A percentile compares a stretch with the other conserved stretches of the same genome.
Conservation (phyloP, 1,139 yeast genomes). For the Saccharomycopsis hybrid region DNA sequence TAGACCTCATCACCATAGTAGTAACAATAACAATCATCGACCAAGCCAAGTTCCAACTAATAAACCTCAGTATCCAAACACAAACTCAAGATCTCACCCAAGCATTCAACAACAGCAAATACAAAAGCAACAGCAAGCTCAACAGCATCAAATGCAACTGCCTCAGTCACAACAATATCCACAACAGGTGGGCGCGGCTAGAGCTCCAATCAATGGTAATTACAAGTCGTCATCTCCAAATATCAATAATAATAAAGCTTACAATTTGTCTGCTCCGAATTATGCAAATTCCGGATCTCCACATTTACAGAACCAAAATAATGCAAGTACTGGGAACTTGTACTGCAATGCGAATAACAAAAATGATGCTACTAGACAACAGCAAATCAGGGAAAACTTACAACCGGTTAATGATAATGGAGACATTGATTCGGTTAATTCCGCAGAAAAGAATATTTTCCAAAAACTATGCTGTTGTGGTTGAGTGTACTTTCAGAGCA, state of each 20-base stretch:
- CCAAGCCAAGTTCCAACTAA: slow-evolving; percentile 15
- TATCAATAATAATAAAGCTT: slow-evolving; percentile 25
- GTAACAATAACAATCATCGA: slow-evolving; percentile 29
- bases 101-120: slow-evolving; percentile 24
- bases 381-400: slow-evolving; percentile 19
- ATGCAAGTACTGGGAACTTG: not conserved
- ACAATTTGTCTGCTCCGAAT: slow-evolving; percentile 21
- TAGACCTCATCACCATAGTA: slow-evolving; percentile 33
- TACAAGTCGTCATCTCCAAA: slow-evolving; percentile 14
- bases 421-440: slow-evolving; percentile 12
- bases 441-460: slow-evolving; percentile 16
- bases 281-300: not conserved
- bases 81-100: slow-evolving; percentile 25
- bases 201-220: not conserved
- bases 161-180: slow-evolving; percentile 3
- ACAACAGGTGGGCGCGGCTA: not conserved
- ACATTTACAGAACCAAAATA: not conserved
- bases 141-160: slow-evolving; percentile 21
- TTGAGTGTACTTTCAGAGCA: slow-evolving; percentile 3
- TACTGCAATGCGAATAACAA: not conserved
- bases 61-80: slow-evolving; percentile 23
- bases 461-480: slow-evolving; percentile 20
- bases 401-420: slow-evolving; percentile 18
- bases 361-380: slow-evolving; percentile 13
- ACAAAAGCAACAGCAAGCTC: slow-evolving; percentile 21